A percentile compares a stretch with the other conserved stretches of the same genome.
Conservation (phyloP, 169 alveolate genomes). For the Plasmodium falciparum region DNA sequence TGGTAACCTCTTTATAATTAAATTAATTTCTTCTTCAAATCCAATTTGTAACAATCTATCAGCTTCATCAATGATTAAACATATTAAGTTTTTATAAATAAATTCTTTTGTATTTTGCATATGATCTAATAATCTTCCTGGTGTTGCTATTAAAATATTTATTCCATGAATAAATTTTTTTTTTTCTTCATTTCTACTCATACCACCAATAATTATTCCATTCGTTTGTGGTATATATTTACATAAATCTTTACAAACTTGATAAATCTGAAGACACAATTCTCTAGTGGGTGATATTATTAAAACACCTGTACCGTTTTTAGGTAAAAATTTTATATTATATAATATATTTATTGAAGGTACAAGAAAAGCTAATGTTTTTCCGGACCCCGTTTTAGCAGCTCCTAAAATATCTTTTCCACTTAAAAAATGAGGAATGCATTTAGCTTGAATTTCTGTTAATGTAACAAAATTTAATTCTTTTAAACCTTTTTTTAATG, state of each 20-base stretch:
- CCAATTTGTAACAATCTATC: conserved; percentile 98
- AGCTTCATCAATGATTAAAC: conserved; percentile 99
- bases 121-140: conserved; percentile 99
- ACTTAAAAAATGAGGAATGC: conserved; percentile 96
- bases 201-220: conserved; percentile 99
- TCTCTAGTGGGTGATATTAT: conserved; percentile 99
- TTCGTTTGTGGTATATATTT: conserved; percentile 96
- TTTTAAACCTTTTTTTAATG: conserved; percentile 92
- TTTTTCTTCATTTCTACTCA: conserved; percentile 97
- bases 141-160: conserved; percentile 98
- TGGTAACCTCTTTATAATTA: conserved; percentile 96
- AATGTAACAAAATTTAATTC: conserved; percentile 92
- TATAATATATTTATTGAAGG: conserved; percentile 97
- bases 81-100: conserved; percentile 94
- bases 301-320: conserved; percentile 95
- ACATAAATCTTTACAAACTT: conserved; percentile 95
- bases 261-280: conserved; percentile 97
- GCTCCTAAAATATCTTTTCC: conserved; percentile 99
- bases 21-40: conserved; percentile 99
- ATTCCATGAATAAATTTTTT: conserved; percentile 96
- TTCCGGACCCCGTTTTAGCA: conserved; percentile 99
- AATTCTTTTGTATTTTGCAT: conserved; percentile 98
- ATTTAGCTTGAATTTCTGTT: conserved; percentile 98
- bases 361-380: conserved; percentile 98
- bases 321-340: conserved; percentile 94